A percentile compares a stretch with the other conserved stretches of the same genome.
These are phyloP conservation scores for Xylariaceae sp. DNA, from an alignment of 2,329 filamentous ascomycete species.

Conservation along the genomic window DNA sequence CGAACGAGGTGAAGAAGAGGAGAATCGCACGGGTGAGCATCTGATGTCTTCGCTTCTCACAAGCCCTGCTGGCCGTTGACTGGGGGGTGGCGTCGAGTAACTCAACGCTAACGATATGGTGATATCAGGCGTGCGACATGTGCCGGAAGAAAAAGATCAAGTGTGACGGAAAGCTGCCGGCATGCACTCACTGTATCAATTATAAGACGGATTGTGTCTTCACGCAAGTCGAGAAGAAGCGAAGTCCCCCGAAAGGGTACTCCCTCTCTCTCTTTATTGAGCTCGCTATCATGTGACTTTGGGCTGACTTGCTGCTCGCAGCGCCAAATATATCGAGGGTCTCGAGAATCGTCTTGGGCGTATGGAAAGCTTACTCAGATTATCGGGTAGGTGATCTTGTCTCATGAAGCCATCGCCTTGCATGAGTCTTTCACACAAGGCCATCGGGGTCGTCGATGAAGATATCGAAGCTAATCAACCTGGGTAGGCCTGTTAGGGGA, in stretches of 20 bases:
- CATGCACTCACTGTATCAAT: slow-evolving; percentile 93
- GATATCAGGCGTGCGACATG: slow-evolving; percentile 78
- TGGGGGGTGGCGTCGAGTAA: background rate
- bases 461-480: slow-evolving; percentile 25
- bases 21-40: slow-evolving; percentile 74
- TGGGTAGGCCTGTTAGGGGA: slow-evolving; percentile 67
- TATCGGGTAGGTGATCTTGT: slow-evolving; percentile 57
- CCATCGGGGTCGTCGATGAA: background rate
- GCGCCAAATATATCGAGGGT: slow-evolving; percentile 96
- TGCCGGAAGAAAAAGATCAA: slow-evolving; percentile 67
- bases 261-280: background rate
- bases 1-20: slow-evolving; percentile 79
- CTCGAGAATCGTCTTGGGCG: slow-evolving; percentile 90
- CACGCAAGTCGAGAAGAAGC: slow-evolving; percentile 98
- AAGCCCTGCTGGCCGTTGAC: background rate
- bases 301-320: slow-evolving; percentile 33
- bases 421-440: background rate
- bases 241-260: slow-evolving; percentile 93
- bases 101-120: slow-evolving; percentile 8
- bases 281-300: background rate
- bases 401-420: background rate
- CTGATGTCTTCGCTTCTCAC: background rate
- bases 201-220: slow-evolving; percentile 98
- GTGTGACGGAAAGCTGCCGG: slow-evolving; percentile 91
- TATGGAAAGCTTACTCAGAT: slow-evolving; percentile 85